Percentiles rank a stretch among this genome's conserved stretches.
phyloP scores from a whole-genome alignment of 2,329 filamentous ascomycete genomes.

The Chaetomiaceae sp. region DNA sequence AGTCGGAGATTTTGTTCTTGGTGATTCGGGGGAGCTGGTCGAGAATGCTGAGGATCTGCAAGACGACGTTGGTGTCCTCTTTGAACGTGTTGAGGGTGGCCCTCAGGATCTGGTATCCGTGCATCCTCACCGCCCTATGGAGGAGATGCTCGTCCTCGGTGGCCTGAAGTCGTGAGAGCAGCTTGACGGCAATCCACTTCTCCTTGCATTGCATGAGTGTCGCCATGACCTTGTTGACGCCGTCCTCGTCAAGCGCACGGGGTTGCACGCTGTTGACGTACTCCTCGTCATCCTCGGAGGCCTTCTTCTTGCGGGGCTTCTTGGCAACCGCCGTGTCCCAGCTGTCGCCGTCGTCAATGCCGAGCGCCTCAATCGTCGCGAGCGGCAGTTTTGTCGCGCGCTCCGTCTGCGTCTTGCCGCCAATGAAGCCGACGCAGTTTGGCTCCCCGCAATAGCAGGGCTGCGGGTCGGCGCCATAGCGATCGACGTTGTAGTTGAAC shows the following conservation, averaged over 20 bases:
- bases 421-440: constrained; percentile 94
- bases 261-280: constrained; percentile 87
- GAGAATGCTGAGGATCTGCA: constrained; percentile 86
- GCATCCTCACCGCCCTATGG: constrained; percentile 88
- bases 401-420: constrained; percentile 95
- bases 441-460: constrained; percentile 93
- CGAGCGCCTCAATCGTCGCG: constrained; percentile 87
- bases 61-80: constrained; percentile 82
- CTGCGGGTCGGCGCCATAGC: constrained; percentile 94
- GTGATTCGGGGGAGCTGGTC: constrained; percentile 86
- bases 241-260: constrained; percentile 72
- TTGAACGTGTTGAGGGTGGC: constrained; percentile 78
- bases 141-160: constrained; percentile 83
- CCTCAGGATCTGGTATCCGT: constrained; percentile 93
- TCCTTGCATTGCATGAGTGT: constrained; percentile 96
- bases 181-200: constrained; percentile 97
- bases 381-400: constrained; percentile 86
- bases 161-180: constrained; percentile 81
- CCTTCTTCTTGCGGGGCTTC: constrained; percentile 89
- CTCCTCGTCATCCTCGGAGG: constrained; percentile 86
- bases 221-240: constrained; percentile 92
- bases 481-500: constrained; percentile 99
- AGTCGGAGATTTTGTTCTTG: constrained; percentile 94
- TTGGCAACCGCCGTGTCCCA: constrained; percentile 90
- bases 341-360: constrained; percentile 85